Conservation (phyloP, 2,329 filamentous ascomycete species). For the Phialophora verrucosa region DNA sequence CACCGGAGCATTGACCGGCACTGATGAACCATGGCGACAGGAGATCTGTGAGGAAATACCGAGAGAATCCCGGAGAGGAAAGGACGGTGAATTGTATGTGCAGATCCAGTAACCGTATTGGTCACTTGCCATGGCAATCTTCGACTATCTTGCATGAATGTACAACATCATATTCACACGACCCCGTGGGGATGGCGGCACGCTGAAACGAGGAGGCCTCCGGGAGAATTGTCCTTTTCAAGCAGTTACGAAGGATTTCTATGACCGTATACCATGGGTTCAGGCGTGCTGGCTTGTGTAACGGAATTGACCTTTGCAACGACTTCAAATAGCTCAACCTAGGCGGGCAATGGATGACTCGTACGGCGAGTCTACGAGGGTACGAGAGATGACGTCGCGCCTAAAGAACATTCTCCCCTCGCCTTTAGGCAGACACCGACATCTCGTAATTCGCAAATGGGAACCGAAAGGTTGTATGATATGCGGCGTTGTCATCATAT, state of each 20-base stretch:
- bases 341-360: constrained; percentile 15
- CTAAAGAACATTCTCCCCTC: constrained; percentile 16
- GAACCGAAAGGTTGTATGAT: constrained; percentile 2
- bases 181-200: constrained; percentile 15
- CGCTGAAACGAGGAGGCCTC: background rate
- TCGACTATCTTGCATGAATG: constrained; percentile 22
- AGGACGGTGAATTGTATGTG: background rate
- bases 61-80: constrained; percentile 16
- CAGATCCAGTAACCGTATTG: constrained; percentile 6
- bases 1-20: background rate
- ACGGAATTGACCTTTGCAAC: constrained; percentile 4
- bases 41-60: background rate
- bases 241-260: constrained; percentile 3
- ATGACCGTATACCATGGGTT: background rate
- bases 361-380: background rate
- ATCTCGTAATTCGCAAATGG: constrained; percentile 12
- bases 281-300: constrained; percentile 18
- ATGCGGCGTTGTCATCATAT: constrained; percentile 24
- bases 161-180: background rate
- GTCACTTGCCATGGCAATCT: background rate
- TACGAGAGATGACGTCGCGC: constrained; percentile 27
- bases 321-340: constrained; percentile 11
- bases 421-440: constrained; percentile 22
- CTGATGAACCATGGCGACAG: background rate
- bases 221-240: background rate